phyloP scores from a whole-genome alignment of 805 yeast genomes.

The Cyberlindnera saturnus region DNA sequence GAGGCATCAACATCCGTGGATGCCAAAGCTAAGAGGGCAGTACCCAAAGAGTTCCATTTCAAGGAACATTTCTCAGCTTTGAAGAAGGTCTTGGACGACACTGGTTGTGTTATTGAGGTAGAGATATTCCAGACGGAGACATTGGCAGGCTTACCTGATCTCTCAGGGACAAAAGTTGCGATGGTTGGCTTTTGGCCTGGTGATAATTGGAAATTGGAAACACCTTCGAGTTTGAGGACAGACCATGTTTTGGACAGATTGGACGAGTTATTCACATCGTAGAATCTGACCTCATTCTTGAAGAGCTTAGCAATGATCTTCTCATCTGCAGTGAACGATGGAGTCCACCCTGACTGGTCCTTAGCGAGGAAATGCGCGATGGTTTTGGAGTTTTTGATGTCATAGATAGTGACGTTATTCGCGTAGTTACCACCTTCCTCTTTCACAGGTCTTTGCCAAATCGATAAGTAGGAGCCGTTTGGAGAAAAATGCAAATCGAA shows the following conservation, averaged over 20 bases:
- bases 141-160: slow-evolving; percentile 81
- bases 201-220: slow-evolving; percentile 60
- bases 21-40: slow-evolving; percentile 88
- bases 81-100: slow-evolving; percentile 83
- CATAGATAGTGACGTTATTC: slow-evolving; percentile 77
- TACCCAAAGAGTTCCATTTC: slow-evolving; percentile 92
- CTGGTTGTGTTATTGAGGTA: slow-evolving; percentile 52
- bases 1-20: slow-evolving; percentile 94
- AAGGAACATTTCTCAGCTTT: slow-evolving; percentile 92
- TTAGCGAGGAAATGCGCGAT: slow-evolving; percentile 66
- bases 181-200: slow-evolving; percentile 88
- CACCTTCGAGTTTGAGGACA: slow-evolving; percentile 48
- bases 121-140: slow-evolving; percentile 78
- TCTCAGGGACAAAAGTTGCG: slow-evolving; percentile 87
- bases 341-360: slow-evolving; percentile 85
- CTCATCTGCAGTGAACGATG: slow-evolving; percentile 87
- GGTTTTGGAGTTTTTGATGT: slow-evolving; percentile 41
- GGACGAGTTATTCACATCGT: slow-evolving; percentile 40
- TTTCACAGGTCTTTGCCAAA: slow-evolving; percentile 86
- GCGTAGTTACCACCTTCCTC: slow-evolving; percentile 68
- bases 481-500: slow-evolving; percentile 89
- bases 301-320: slow-evolving; percentile 56
- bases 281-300: slow-evolving; percentile 63
- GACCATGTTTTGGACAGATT: slow-evolving; percentile 50
- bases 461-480: slow-evolving; percentile 68